A percentile compares a stretch with the other conserved stretches of the same genome.
Evolutionary conservation across 805 yeast genomes (phyloP).

Genomic region (Ogataea paraovalis): DNA sequence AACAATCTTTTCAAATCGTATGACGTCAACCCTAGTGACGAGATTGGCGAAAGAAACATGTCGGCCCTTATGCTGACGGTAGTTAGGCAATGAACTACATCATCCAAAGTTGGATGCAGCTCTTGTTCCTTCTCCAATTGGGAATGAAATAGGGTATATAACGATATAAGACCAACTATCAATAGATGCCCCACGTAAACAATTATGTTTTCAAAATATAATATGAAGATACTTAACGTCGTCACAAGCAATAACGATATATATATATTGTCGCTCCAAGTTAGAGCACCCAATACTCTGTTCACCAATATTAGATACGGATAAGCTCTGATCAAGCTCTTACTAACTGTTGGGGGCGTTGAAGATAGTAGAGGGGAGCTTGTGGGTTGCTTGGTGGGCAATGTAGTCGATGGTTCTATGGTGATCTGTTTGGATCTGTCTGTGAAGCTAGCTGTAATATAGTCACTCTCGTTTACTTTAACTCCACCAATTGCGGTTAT

Average conservation of each 20-base stretch:
- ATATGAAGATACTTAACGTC: conserved; percentile 50
- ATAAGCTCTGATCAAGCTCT: conserved; percentile 75
- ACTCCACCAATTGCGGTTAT: conserved; percentile 24
- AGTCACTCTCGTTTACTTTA: conserved; percentile 29
- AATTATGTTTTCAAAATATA: conserved; percentile 76
- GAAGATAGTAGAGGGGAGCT: conserved; percentile 81
- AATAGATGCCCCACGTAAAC: conserved; percentile 81
- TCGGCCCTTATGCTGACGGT: conserved; percentile 74
- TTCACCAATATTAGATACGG: conserved; percentile 79
- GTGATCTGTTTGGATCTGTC: conserved; percentile 28
- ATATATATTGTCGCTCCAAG: conserved; percentile 91
- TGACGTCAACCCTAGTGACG: conserved; percentile 65
- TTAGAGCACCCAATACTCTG: conserved; percentile 62
- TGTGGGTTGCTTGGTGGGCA: conserved; percentile 31
- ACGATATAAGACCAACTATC: conserved; percentile 55
- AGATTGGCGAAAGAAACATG: conserved; percentile 73
- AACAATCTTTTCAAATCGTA: conserved; percentile 76
- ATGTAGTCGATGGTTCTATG: background rate
- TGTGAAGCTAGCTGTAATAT: conserved; percentile 38
- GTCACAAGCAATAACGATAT: conserved; percentile 59
- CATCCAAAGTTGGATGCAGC: conserved; percentile 78
- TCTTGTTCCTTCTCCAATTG: conserved; percentile 56
- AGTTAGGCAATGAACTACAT: conserved; percentile 72
- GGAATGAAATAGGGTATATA: conserved; percentile 56
- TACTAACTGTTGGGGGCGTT: conserved; percentile 89